Evolutionary conservation across 331 rosid species (phyloP).

Genomic region (Cydonia oblonga): DNA sequence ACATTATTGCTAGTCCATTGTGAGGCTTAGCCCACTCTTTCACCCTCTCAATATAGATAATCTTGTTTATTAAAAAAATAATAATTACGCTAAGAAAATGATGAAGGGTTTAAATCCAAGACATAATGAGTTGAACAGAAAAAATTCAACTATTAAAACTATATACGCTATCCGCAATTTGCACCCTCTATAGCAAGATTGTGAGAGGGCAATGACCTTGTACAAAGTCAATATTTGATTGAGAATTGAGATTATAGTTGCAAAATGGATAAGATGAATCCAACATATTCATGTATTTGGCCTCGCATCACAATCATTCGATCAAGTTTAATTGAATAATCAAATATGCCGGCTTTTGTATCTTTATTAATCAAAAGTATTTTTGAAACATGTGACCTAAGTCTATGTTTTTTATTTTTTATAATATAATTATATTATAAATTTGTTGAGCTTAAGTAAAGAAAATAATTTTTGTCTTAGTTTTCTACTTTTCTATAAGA

Average conservation of each 20-base stretch:
- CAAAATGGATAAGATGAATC: background rate
- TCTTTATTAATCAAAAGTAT: no score
- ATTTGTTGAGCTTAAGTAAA: background rate
- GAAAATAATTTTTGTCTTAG: background rate
- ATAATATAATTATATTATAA: no score
- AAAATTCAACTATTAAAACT: no score
- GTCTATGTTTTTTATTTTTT: background rate
- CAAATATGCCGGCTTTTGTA: background rate
- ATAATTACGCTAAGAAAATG: no score
- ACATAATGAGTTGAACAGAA: no score
- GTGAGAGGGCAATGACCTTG: background rate
- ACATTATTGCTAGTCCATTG: no score
- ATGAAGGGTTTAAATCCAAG: no score
- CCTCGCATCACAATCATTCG: background rate
- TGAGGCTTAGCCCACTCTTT: accelerated
- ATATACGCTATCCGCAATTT: no score
- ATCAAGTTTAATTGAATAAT: background rate
- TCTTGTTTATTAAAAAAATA: no score
- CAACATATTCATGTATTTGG: background rate
- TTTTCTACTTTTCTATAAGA: background rate
- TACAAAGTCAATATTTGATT: background rate
- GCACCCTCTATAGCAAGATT: background rate
- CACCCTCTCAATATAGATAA: no score
- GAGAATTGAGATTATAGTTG: background rate
- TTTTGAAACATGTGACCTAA: background rate